phyloP scores from a whole-genome alignment of 768 basidiomycete species.

The Mycena albidolilacea region DNA sequence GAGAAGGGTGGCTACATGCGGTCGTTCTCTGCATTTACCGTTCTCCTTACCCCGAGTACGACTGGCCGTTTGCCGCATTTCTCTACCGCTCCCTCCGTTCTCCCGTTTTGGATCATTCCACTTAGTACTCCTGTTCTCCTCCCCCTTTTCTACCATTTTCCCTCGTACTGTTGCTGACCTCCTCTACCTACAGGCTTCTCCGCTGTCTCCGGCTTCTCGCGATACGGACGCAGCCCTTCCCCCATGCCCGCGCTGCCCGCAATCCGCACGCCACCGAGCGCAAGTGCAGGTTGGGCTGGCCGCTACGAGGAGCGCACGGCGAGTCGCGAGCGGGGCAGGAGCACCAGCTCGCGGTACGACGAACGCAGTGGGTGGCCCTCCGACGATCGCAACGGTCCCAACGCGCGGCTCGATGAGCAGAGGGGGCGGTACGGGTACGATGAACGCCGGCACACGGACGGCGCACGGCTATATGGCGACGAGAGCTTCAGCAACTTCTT shows the following conservation, averaged over 20 bases:
- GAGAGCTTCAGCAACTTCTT: constrained; percentile 98
- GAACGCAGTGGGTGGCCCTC: constrained; percentile 1
- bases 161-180: constrained; percentile 5
- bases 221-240: constrained; percentile 86
- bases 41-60: no score
- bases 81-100: background rate
- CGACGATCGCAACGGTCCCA: background rate
- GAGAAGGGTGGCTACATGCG: no score
- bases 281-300: constrained; percentile 30
- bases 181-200: constrained; percentile 46
- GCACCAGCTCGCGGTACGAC: background rate
- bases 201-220: constrained; percentile 59
- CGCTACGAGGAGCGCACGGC: constrained; percentile 31
- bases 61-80: background rate
- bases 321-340: constrained; percentile 13
- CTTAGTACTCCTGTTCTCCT: background rate
- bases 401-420: background rate
- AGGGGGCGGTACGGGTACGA: constrained; percentile 7
- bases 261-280: constrained; percentile 79
- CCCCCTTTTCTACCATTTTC: background rate
- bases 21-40: no score
- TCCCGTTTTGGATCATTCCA: no score
- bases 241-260: constrained; percentile 96
- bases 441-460: constrained; percentile 30
- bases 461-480: constrained; percentile 82